Conservation (phyloP, 1,139 yeast species). For the Magnusiomyces sp. region DNA sequence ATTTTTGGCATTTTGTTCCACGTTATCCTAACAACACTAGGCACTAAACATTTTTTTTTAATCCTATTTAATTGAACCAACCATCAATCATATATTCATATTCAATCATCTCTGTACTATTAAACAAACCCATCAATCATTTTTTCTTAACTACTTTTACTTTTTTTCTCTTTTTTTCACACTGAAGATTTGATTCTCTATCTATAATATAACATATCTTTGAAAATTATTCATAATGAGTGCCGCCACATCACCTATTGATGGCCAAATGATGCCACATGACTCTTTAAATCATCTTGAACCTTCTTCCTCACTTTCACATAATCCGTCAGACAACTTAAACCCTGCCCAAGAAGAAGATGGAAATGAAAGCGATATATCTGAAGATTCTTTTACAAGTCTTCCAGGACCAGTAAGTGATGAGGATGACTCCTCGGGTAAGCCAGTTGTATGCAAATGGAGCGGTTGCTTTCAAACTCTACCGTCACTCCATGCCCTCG, state of each 20-base stretch:
- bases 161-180: not conserved
- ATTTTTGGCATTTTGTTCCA: too few species aligned
- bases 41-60: too few species aligned
- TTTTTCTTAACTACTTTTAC: not conserved
- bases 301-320: not conserved
- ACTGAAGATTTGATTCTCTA: not conserved
- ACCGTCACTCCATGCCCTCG: constrained; percentile 31
- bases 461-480: constrained; percentile 28
- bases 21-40: too few species aligned
- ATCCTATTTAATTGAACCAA: too few species aligned
- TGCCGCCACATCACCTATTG: not conserved
- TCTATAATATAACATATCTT: not conserved
- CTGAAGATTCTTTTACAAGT: constrained; percentile 13
- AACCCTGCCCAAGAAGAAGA: not conserved
- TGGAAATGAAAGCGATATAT: constrained; percentile 9
- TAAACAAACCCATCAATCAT: too few species aligned
- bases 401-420: constrained; percentile 12
- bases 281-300: not conserved
- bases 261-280: not conserved
- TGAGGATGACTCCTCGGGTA: constrained; percentile 11
- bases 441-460: constrained; percentile 33
- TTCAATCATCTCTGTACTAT: too few species aligned
- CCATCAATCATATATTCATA: too few species aligned
- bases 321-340: not conserved
- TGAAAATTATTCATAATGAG: not conserved